Base-by-base conservation (phyloP, 352 stramenopile species). In the Globisporangium nunn region DNA sequence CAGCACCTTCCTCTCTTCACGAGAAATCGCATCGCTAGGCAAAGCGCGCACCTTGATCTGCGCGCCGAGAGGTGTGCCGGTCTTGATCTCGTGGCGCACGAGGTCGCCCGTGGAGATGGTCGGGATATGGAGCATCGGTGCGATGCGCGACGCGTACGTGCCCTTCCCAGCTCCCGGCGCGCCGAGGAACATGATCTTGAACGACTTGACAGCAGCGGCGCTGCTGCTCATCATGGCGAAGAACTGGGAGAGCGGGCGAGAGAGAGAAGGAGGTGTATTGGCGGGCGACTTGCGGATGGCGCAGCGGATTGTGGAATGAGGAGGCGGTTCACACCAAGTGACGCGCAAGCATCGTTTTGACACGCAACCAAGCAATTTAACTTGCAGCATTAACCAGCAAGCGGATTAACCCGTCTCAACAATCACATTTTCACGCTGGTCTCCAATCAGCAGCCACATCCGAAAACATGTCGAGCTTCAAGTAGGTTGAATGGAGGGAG, bases 101-200 rank as follows among this genome's bases (percentile, higher is more conserved):
- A 97, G 70, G 50, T 97, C 88, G 18, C 88, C 86, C 40, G 86
- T 96, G 12, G 85, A 94, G 52, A 96, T 96, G 40, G 85, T 91
- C 41, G 88, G 87, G 64, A 96, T 91, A 55, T 87, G 61, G 54
- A 96, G 71, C 68, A 87, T 79, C 10, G 80, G 79, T n/a, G 85
- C 82, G 41, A 97, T 91, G 55, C 85, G 84, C 44, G 73, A 82
- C 31, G 87, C 86, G 62, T 96, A 97, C 47, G 88, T 97, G 62
- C 88, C 88, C 71, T 97, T 97, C 62, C 88, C 88, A 3, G 87
- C 86, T 53, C 88, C 88, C 0, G 88, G 88, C 41, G 88, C 84
- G 10, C 88, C 88, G 4, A 97, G 81, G 61, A 97, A 96, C 84
- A 97, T 93, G 70, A 96, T 86, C 62, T 84, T 87, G 54, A 89